These are phyloP conservation scores for Echites panduratus DNA, from an alignment of 257 asterid species.

Conservation along the genomic window DNA sequence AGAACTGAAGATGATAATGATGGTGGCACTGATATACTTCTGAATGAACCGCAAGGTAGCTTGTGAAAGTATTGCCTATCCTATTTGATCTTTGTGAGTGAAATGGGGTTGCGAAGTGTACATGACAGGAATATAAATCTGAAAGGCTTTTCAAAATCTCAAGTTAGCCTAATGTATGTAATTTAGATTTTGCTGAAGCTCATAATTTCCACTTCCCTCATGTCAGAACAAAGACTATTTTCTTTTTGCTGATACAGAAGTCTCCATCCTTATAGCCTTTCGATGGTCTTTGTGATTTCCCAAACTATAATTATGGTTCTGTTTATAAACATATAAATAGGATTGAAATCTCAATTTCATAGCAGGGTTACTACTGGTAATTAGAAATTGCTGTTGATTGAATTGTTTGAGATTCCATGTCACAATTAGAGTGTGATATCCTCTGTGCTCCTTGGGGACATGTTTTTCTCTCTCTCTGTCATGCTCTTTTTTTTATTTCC, in stretches of 20 bases:
- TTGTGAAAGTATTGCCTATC: slow-evolving; percentile 32
- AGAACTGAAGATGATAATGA: slow-evolving; percentile 27
- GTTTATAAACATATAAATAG: neutral
- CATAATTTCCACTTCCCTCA: neutral
- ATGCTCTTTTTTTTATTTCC: neutral
- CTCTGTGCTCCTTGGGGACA: neutral
- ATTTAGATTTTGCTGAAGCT: neutral
- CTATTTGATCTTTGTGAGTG: neutral
- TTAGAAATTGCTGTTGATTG: neutral
- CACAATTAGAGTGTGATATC: neutral
- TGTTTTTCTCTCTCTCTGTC: neutral
- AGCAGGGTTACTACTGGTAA: neutral
- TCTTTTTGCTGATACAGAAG: neutral
- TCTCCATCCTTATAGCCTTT: neutral
- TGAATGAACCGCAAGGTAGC: slow-evolving; percentile 55
- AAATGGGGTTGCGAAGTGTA: neutral
- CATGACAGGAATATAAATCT: neutral
- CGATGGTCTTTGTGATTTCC: neutral
- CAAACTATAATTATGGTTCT: neutral
- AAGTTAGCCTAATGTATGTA: slow-evolving; percentile 4
- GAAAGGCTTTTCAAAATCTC: slow-evolving; percentile 4
- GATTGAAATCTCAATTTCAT: neutral
- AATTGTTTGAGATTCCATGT: neutral
- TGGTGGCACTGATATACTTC: slow-evolving; percentile 28
- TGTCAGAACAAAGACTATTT: neutral